Percentiles rank a stretch among this genome's conserved stretches.
Evolutionary conservation across 2,329 filamentous ascomycete genomes (phyloP).

Genomic region (Xylaria sp.): DNA sequence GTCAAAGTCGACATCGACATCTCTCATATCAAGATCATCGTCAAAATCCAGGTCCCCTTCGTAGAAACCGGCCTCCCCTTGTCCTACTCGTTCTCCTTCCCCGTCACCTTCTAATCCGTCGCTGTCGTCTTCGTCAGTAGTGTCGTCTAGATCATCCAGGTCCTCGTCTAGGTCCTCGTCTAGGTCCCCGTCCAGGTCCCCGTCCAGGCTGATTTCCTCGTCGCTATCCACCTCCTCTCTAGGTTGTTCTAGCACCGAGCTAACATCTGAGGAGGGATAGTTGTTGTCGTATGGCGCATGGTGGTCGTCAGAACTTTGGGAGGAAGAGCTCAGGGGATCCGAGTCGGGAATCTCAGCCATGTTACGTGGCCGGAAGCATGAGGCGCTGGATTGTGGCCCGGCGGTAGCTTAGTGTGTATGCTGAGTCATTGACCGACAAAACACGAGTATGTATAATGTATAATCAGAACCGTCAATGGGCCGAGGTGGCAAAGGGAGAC

Average conservation of each 20-base stretch:
- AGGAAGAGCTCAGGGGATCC: constrained; percentile 27
- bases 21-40: constrained; percentile 32
- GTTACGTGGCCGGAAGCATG: constrained; percentile 8
- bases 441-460: neutral
- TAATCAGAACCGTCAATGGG: constrained; percentile 6
- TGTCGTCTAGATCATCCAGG: too few species aligned
- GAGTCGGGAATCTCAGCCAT: constrained; percentile 44
- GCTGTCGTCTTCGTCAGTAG: neutral
- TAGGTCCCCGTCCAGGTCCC: neutral
- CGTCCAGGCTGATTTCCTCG: neutral
- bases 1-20: constrained; percentile 27
- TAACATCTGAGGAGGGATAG: constrained; percentile 1
- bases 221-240: constrained; percentile 13
- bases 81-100: constrained; percentile 1
- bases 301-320: constrained; percentile 10
- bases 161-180: neutral
- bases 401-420: neutral
- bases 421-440: constrained; percentile 1
- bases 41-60: constrained; percentile 21
- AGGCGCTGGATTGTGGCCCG: constrained; percentile 4
- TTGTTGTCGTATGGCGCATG: constrained; percentile 15
- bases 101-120: neutral
- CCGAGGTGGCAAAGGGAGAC: constrained; percentile 8
- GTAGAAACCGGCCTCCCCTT: constrained; percentile 9
- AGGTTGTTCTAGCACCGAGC: constrained; percentile 14